Evolutionary conservation across 2,329 filamentous ascomycete species (phyloP), one percentile per base, ranked within the genome.

Genomic region (Didymella segeticola): DNA sequence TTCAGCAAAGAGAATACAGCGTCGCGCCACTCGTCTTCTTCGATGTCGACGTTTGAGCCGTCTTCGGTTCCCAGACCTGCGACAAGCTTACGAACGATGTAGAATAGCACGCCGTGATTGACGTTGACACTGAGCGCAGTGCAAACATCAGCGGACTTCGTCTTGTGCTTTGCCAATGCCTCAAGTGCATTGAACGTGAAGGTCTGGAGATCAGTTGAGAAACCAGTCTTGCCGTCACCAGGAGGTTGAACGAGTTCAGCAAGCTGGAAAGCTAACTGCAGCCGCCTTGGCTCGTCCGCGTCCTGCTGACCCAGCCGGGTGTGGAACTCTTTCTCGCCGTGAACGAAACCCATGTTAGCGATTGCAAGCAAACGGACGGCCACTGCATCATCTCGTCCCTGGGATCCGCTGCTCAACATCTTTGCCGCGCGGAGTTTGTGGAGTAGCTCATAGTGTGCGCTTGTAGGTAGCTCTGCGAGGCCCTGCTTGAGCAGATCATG

Each of bases 91-190:
- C 93, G 86, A 43, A 96, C 89, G 62, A 97, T 85, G 68, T 97
- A 98, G 62, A 98, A 89, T 37, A 99, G 82, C 25, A 98, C 89
- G 12, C 95, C 96, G 66, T 99, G 96, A 66, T 96, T 98, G 30
- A 98, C 93, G 64, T 93, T 96, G 47, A 96, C 91, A 67, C 92
- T 96, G 34, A 99, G 80, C n/a, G 95, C 92, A 34, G 91, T 87
- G 59, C 92, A 87, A 20, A 99, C 89, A 71, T 99, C 95, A 27
- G 86, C 80, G 25, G 88, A 85, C 68, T 91, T 93, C 51, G 83
- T 79, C 65, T 89, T 88, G 70, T 91, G 91, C 69, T 86, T 89
- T 6, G 90, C 86, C 51, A 99, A 82, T n/a, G 91, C 90, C 71
- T 97, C 92, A 43, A 99, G 80, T 1, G 93, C 84, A 45, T 86